phyloP scores from a whole-genome alignment of 1,139 yeast species.

The Hanseniaspora gamundiae region DNA sequence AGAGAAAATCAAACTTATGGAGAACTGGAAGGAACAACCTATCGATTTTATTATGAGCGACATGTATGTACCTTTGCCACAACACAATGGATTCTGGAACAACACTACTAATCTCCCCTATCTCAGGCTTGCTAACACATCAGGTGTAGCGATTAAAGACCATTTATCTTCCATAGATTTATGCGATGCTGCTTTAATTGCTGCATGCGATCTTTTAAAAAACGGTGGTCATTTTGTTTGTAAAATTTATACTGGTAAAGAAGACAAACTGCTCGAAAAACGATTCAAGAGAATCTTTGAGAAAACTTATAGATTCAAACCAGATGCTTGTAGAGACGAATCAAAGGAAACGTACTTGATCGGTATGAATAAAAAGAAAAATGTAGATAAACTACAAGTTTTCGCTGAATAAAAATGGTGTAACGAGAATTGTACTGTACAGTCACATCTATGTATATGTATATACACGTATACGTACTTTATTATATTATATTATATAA shows the following conservation, averaged over 20 bases:
- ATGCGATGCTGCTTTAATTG: conserved; percentile 80
- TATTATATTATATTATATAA: neutral
- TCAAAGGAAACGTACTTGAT: conserved; percentile 65
- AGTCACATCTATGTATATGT: too few species aligned
- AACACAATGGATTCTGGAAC: conserved; percentile 50
- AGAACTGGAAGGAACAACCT: conserved; percentile 22
- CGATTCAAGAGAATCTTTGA: conserved; percentile 49
- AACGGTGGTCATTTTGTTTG: conserved; percentile 65
- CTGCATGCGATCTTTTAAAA: conserved; percentile 56
- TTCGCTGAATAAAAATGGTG: conserved; percentile 19
- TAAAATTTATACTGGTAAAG: conserved; percentile 61
- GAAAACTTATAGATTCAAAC: conserved; percentile 45
- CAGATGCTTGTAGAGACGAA: conserved; percentile 46
- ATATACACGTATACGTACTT: neutral
- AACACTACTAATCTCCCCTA: conserved; percentile 72
- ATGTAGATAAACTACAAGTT: conserved; percentile 36
- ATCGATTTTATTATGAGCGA: conserved; percentile 75
- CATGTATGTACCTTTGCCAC: conserved; percentile 69
- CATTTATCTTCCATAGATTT: conserved; percentile 53
- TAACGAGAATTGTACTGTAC: too few species aligned
- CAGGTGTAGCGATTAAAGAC: conserved; percentile 51
- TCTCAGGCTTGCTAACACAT: conserved; percentile 62
- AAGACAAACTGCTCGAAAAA: conserved; percentile 44
- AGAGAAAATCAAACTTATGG: conserved; percentile 6
- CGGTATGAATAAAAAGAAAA: conserved; percentile 38